phyloP scores from a whole-genome alignment of 2,329 filamentous ascomycete species.

The Colletotrichum graminicola region DNA sequence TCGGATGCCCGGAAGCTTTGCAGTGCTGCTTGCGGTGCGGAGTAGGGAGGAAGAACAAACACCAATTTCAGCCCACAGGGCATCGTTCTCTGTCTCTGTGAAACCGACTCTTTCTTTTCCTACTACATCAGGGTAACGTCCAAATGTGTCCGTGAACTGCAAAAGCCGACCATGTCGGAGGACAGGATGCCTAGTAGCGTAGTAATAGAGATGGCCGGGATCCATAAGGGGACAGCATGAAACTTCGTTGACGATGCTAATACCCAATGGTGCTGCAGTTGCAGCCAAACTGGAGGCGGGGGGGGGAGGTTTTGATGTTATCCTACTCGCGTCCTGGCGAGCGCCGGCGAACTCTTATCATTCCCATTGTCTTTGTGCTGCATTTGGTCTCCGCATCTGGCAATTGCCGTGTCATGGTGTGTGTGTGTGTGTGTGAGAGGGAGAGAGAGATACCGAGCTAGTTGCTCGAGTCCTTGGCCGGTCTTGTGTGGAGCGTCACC shows the following conservation, averaged over 20 bases:
- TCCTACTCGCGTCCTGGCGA: not conserved
- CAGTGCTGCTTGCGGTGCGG: constrained; percentile 2
- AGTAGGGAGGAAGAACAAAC: not conserved
- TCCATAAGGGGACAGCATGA: not conserved
- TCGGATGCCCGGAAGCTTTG: not conserved
- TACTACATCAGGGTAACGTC: too few species aligned
- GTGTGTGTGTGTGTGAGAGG: too few species aligned
- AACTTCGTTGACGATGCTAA: not conserved
- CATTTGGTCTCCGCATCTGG: not conserved
- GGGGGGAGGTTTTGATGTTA: not conserved
- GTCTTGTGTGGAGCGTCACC: constrained; percentile 3
- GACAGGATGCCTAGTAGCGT: not conserved
- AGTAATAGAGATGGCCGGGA: not conserved
- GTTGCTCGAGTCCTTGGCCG: not conserved
- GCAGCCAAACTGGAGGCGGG: not conserved
- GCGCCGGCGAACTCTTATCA: not conserved
- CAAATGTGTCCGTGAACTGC: not conserved
- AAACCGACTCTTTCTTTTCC: not conserved
- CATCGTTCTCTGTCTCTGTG: constrained; percentile 9
- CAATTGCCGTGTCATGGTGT: not conserved
- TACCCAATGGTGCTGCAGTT: not conserved
- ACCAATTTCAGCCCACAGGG: not conserved
- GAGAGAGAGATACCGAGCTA: not conserved
- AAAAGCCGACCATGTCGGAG: not conserved
- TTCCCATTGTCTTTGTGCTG: constrained; percentile 3